Evolutionary conservation across 129 eudicot species (phyloP), one percentile per base, ranked within the genome.

Genomic region (Smallanthus sonchifolius): DNA sequence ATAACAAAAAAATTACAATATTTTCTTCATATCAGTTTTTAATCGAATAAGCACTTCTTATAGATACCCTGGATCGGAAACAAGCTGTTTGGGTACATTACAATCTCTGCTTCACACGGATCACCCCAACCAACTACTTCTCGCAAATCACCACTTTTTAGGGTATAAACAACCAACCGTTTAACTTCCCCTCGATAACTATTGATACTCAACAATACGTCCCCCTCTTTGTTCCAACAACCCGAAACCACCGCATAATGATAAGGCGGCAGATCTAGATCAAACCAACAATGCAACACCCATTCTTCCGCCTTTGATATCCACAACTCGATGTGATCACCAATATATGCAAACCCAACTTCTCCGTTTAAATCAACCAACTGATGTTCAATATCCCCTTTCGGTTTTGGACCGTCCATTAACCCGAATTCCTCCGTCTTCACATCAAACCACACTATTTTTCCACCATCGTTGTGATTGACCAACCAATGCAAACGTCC

Each of bases 141-240:
- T 8, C 37, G 16, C 24, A 14, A 49, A 34, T 15, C 35, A 6
- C 43, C 43, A 10, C 3, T 49, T 17, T 48, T 69, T 14, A 2
- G 5, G 3, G 10, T 17, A 35, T 69, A 30, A 36, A 7, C 34
- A 2, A 28, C 3, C 57, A 69, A 48, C 24, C 7, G 57, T 24
- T 24, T 24, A 1, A 24, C 30, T 24, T 24, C 4, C 6, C 42
- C 42, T 8, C n/a, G 6, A 43, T 15, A 28, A 7, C 5, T 6
- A 39, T 13, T 2, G 3, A 2, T 6, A 2, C 14, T 48, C 15
- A 69, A 19, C n/a, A 69, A 30, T n/a, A 48, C 0, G 45, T 69
- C 64, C 11, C 75, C 64, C 0, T 70, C 64, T 36, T 70, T 9
- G 75, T 70, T 70, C 75, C 75, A 70, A n/a, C 64, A 17, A 51